These are phyloP conservation scores for Diaporthe nobilis DNA, from an alignment of 2,329 filamentous ascomycete genomes.

Conservation along the genomic window DNA sequence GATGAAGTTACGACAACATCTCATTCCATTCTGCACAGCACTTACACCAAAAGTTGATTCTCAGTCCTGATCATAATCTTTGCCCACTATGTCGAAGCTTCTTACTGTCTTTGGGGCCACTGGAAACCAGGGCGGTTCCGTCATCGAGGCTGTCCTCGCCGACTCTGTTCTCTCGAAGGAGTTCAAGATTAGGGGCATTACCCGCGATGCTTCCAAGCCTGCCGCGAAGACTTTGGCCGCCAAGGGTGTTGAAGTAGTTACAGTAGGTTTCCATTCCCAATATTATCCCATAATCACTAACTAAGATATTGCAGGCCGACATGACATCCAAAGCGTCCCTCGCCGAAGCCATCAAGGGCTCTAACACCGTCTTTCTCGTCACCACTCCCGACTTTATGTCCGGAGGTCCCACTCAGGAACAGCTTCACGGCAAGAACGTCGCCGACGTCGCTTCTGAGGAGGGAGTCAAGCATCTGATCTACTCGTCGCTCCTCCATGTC, in stretches of 20 bases:
- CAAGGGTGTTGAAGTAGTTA: slow-evolving; percentile 55
- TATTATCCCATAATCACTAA: too few relatives aligned
- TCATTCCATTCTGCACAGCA: too few relatives aligned
- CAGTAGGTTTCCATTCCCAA: too few relatives aligned
- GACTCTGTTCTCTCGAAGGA: slow-evolving; percentile 60
- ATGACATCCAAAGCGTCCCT: slow-evolving; percentile 54
- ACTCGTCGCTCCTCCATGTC: slow-evolving; percentile 50
- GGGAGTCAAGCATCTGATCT: slow-evolving; percentile 52
- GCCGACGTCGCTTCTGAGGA: slow-evolving; percentile 52
- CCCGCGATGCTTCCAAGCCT: slow-evolving; percentile 59
- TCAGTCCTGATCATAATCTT: too few relatives aligned
- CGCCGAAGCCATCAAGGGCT: slow-evolving; percentile 55
- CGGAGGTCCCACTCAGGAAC: slow-evolving; percentile 20
- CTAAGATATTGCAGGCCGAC: slow-evolving; percentile 52
- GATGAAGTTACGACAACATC: too few relatives aligned
- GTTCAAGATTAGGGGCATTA: slow-evolving; percentile 62
- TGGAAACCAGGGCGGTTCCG: slow-evolving; percentile 64
- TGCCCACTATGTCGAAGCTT: slow-evolving; percentile 41
- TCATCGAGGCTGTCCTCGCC: slow-evolving; percentile 60
- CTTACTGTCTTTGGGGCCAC: slow-evolving; percentile 63
- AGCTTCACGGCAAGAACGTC: slow-evolving; percentile 58
- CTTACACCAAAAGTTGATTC: too few relatives aligned
- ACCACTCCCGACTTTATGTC: slow-evolving; percentile 46
- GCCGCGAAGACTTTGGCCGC: slow-evolving; percentile 55
- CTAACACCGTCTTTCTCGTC: slow-evolving; percentile 59